phyloP scores from a whole-genome alignment of 257 asterid genomes.

The Prunella vulgaris region DNA sequence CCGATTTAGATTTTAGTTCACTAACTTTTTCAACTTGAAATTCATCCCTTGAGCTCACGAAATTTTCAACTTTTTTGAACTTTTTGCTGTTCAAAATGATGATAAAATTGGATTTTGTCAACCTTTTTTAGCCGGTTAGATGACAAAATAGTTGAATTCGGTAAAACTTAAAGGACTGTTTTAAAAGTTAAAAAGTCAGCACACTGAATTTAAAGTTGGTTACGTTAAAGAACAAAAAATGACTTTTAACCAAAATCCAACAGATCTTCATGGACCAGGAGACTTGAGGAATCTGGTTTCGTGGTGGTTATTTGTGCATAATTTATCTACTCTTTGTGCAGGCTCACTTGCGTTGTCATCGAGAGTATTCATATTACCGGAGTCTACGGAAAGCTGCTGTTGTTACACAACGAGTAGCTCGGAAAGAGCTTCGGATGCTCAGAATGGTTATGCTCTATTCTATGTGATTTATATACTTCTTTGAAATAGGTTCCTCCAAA shows the following conservation, averaged over 20 bases:
- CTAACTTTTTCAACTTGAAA: too few species aligned
- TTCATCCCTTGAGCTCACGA: too few species aligned
- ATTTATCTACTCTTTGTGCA: slow-evolving; percentile 35
- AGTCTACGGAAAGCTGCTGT: slow-evolving; percentile 79
- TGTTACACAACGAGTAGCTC: slow-evolving; percentile 80
- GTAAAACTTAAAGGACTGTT: too few species aligned
- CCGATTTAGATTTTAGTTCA: too few species aligned
- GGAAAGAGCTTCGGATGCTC: slow-evolving; percentile 85
- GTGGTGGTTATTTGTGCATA: slow-evolving; percentile 19
- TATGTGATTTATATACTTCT: slow-evolving; percentile 1
- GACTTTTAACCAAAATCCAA: background rate
- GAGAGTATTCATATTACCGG: slow-evolving; percentile 57
- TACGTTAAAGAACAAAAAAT: too few species aligned
- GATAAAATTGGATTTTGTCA: too few species aligned
- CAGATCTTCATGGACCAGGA: slow-evolving; percentile 12
- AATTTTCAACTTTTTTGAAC: too few species aligned
- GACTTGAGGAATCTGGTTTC: slow-evolving; percentile 8
- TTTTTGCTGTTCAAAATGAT: too few species aligned
- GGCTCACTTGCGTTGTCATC: slow-evolving; percentile 74
- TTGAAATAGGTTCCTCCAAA: background rate
- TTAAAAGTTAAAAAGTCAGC: too few species aligned
- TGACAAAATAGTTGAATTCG: too few species aligned
- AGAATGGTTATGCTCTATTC: slow-evolving; percentile 59
- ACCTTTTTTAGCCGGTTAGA: too few species aligned
- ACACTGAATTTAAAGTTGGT: too few species aligned